A percentile compares a stretch with the other conserved stretches of the same genome.
These are phyloP conservation scores for Verticillium nubilum DNA, from an alignment of 2,329 filamentous ascomycete genomes.

Conservation along the genomic window DNA sequence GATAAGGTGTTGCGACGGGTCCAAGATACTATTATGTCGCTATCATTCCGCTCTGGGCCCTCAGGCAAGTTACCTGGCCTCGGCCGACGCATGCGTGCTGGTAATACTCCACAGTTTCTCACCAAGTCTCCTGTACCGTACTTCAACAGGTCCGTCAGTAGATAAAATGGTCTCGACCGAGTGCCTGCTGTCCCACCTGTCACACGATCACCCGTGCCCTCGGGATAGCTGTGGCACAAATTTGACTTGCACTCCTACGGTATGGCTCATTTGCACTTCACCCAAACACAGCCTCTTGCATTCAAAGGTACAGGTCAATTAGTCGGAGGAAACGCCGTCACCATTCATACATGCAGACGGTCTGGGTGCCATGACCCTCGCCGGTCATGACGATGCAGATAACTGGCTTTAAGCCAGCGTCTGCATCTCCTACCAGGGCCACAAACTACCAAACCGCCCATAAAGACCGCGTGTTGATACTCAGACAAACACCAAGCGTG, in stretches of 20 bases:
- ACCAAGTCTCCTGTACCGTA: no score
- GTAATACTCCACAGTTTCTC: no score
- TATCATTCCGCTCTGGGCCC: no score
- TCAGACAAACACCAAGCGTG: background rate
- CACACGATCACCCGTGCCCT: background rate
- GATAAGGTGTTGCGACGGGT: no score
- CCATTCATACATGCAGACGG: constrained; percentile 14
- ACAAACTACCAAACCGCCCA: background rate
- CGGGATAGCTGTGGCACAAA: background rate
- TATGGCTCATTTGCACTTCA: background rate
- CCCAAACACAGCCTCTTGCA: background rate
- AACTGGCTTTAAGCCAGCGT: background rate
- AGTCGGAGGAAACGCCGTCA: constrained; percentile 12
- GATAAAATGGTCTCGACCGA: no score
- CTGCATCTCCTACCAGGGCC: background rate
- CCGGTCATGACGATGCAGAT: background rate
- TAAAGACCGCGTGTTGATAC: background rate
- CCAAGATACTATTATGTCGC: no score
- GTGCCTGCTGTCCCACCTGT: no score
- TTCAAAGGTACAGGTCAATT: constrained; percentile 8
- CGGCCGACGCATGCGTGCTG: no score
- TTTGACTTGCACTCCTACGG: background rate
- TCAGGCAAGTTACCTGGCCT: no score
- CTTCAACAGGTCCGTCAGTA: no score
- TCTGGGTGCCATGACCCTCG: background rate